Percentiles rank a stretch among this genome's conserved stretches.
Conservation (phyloP, 352 stramenopile species). For the Globisporangium alternatum region DNA sequence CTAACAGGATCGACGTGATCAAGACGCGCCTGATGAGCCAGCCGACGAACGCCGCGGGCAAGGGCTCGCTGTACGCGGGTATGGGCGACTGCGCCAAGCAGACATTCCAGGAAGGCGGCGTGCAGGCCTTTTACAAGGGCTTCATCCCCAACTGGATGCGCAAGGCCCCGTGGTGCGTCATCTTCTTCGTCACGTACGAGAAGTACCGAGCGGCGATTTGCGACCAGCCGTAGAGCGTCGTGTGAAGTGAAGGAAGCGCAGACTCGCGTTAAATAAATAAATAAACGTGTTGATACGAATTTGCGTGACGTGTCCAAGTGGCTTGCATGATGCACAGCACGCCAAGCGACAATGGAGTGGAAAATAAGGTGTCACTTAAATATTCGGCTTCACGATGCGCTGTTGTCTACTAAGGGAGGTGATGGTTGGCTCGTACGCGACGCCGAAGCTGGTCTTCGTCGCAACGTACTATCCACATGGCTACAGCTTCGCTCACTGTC, state of each 20-base stretch:
- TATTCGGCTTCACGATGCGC: background rate
- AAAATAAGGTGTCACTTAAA: slow-evolving; percentile 1
- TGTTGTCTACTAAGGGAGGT: background rate
- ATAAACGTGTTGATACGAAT: background rate
- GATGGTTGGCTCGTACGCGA: background rate
- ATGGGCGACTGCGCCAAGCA: slow-evolving; percentile 71
- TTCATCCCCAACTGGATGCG: slow-evolving; percentile 88
- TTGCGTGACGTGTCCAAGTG: background rate
- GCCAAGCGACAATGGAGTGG: background rate
- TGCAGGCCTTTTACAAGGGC: slow-evolving; percentile 77
- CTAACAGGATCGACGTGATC: slow-evolving; percentile 71
- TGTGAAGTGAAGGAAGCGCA: background rate
- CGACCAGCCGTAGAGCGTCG: slow-evolving; percentile 21
- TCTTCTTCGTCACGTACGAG: slow-evolving; percentile 89
- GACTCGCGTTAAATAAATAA: background rate
- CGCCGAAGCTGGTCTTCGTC: background rate
- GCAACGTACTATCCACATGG: background rate
- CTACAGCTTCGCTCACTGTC: background rate
- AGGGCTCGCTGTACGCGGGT: slow-evolving; percentile 58
- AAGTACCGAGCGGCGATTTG: slow-evolving; percentile 56
- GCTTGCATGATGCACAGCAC: no score
- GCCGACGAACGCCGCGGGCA: slow-evolving; percentile 49
- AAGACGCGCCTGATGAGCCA: slow-evolving; percentile 86
- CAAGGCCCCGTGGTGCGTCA: slow-evolving; percentile 81
- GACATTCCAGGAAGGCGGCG: slow-evolving; percentile 66